Base-by-base conservation (phyloP, 1,284 basidiomycete species). In the Moesziomyces aphidis region DNA sequence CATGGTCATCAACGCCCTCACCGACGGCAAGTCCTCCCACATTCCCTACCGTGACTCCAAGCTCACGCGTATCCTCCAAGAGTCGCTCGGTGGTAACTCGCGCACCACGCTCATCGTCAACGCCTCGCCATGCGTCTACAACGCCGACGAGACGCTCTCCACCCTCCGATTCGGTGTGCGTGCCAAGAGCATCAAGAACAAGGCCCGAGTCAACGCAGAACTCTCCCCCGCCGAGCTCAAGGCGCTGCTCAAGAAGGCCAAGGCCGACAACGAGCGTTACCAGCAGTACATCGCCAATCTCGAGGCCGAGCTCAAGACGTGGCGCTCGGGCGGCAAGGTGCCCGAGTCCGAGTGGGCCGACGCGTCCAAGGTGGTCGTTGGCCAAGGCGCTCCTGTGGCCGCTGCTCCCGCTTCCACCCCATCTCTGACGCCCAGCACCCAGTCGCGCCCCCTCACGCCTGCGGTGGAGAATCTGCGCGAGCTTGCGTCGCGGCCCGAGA, bases 171-270 rank as follows among this genome's bases (percentile, higher is more conserved):
- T 99, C 86, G 97, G 97, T 89, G 77, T 83, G 26, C 93, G 95
- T 68, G 97, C 97, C 34, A 99, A 99, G 86, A 93, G 93, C 34
- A 99, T 99, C 90, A 99, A 98, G 93, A 99, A 99, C 87, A 95
- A 93, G 80, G 97, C 97, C 58, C 92, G 95, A 61, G 93, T 99
- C 87, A 99, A 99, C 86, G 94, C 95, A 56, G 97, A 99, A 85
- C 89, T 99, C 50, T 98, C 95, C 0, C 96, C 97, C 1, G 88
- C 94, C 52, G 97, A 99, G 84, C 91, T 99, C 87, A 98, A 98
- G 84, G 91, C 90, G 11, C 87, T 97, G 46, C 88, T 99, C 77
- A 91, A 91, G 82, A 97, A 96, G 86, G 93, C 96, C 0, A 91
- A 95, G 75, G 88, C 92, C 47, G 91, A 95, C 49, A 92, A 94